Base-by-base conservation (phyloP, 345 rosid genomes). In the Brassica cretica region DNA sequence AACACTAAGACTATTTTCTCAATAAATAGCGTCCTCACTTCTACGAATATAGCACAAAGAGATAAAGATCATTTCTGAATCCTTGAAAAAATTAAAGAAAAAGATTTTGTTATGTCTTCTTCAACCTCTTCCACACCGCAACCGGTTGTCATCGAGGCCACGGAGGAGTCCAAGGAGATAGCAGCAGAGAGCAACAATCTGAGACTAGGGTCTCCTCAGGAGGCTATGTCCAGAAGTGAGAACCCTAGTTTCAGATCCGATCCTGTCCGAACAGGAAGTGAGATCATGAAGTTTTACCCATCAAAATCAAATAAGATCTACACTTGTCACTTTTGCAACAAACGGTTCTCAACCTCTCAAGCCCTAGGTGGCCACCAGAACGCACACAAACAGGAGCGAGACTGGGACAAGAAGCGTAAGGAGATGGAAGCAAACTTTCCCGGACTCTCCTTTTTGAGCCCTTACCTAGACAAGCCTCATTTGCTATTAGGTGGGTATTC, bases 321-420 rank as follows among this genome's bases (percentile, higher is more conserved):
- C 37, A 24, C 46, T 49, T 79, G 82, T 79, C 46, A 49, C 3
- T 73, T 79, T 37, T 79, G 82, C 30, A 51, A 53, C 0, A 73
- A 73, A 68, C 46, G 60, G 72, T 93, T 91, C 85, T 85, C 85
- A 80, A 87, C 93, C 60, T 91, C 96, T 37, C 98, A 93, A 80
- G 98, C 98, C 53, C 86, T 93, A 19, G 98, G 98, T 3, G 97
- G 98, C 81, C 98, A 93, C 84, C 98, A 93, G 76, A 93, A 91
- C 74, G 98, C 96, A 7, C 98, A 93, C 90, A 91, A 89, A 80
- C 86, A 94, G 8, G 98, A 93, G 84, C 66, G 98, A 37, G 97
- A 73, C 3, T 79, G 74, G 82, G 70, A 79, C 35, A 79, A 73
- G 70, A 79, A 62, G 70, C 65, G 78, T 24, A 79, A 73, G 63